Conservation (phyloP, 2,329 filamentous ascomycete genomes). For the Diaporthe sp. region DNA sequence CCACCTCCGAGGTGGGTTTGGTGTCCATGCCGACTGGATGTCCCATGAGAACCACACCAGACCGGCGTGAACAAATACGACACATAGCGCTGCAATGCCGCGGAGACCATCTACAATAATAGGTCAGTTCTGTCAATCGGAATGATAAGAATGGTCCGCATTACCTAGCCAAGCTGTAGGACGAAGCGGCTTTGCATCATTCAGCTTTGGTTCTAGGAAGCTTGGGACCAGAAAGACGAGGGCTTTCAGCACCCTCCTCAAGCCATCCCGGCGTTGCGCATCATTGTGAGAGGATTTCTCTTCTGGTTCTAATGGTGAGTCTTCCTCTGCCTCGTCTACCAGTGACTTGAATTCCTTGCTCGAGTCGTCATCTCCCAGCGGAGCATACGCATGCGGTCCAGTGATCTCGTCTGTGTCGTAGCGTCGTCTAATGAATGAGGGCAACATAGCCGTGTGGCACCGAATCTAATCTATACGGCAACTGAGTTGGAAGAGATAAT, state of each 20-base stretch:
- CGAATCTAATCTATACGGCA: too few species aligned
- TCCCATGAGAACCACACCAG: conserved; percentile 35
- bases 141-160: background rate
- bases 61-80: conserved; percentile 38
- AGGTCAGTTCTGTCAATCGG: conserved; percentile 4
- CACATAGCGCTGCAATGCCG: conserved; percentile 39
- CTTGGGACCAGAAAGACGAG: background rate
- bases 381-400: background rate
- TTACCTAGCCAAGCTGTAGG: conserved; percentile 35
- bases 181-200: background rate
- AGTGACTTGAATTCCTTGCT: background rate
- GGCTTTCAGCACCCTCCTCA: background rate
- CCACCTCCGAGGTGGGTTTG: conserved; percentile 8
- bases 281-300: background rate
- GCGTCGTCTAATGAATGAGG: background rate
- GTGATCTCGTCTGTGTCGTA: background rate
- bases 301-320: background rate
- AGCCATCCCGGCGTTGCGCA: background rate
- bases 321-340: background rate
- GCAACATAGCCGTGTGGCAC: background rate
- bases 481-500: too few species aligned
- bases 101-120: conserved; percentile 37
- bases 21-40: conserved; percentile 32
- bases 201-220: background rate
- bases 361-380: background rate